Conservation (phyloP, 352 stramenopile genomes). For the Elongisporangium undulatum region DNA sequence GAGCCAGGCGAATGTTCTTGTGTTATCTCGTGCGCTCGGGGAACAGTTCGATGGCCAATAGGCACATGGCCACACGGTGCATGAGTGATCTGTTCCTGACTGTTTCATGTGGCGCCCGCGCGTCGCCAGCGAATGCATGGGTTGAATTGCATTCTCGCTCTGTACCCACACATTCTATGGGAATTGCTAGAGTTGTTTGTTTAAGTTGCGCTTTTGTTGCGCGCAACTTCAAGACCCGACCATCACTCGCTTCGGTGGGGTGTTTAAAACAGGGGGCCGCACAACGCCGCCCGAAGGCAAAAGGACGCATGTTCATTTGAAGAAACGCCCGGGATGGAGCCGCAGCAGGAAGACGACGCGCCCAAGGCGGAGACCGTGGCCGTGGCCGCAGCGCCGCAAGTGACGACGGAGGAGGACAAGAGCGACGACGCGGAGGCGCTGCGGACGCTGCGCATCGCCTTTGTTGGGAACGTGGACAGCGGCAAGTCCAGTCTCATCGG, state of each 20-base stretch:
- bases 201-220: neutral
- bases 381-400: slow-evolving; percentile 1
- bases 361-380: neutral
- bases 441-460: slow-evolving; percentile 81
- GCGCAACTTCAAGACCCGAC: neutral
- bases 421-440: slow-evolving; percentile 24
- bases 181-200: neutral
- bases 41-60: neutral
- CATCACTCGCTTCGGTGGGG: neutral
- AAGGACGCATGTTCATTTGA: neutral
- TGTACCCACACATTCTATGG: neutral
- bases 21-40: neutral
- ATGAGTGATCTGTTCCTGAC: neutral
- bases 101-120: neutral
- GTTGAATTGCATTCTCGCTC: neutral
- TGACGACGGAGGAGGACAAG: neutral
- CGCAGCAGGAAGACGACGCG: slow-evolving; percentile 3
- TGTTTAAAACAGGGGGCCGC: slow-evolving; percentile 1
- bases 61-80: neutral
- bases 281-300: neutral
- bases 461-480: slow-evolving; percentile 91
- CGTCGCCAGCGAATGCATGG: neutral
- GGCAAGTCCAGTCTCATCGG: slow-evolving; percentile 93
- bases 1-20: neutral
- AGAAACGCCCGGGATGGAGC: slow-evolving; percentile 1